These are phyloP conservation scores for Colletotrichum orchidophilum DNA, from an alignment of 2,329 filamentous ascomycete species.

Conservation along the genomic window DNA sequence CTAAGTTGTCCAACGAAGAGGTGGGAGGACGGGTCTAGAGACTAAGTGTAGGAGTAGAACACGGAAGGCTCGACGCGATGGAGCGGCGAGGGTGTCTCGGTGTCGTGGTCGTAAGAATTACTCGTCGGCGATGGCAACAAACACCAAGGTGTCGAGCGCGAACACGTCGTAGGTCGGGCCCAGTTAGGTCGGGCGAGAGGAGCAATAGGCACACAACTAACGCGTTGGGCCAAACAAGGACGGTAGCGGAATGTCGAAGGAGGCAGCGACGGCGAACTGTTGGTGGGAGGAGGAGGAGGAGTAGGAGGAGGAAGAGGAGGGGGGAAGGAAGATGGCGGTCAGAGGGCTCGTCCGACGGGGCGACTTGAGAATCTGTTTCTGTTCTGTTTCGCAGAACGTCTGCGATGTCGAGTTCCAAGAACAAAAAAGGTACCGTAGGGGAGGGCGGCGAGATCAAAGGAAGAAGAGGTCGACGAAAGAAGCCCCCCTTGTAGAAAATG, in stretches of 20 bases:
- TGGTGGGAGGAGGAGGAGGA: conserved; percentile 3
- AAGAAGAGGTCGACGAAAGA: not conserved
- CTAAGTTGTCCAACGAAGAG: conserved; percentile 17
- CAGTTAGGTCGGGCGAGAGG: not conserved
- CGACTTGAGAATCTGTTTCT: conserved; percentile 22
- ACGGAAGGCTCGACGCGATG: conserved; percentile 2
- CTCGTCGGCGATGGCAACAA: conserved; percentile 14
- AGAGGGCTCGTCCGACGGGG: conserved; percentile 6
- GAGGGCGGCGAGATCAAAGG: not conserved
- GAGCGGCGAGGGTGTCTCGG: conserved; percentile 10
- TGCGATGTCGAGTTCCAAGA: not conserved
- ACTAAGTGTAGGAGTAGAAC: not conserved
- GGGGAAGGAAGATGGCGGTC: conserved; percentile 5
- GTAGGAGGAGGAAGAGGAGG: not conserved
- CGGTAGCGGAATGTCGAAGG: not conserved
- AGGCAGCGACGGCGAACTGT: conserved; percentile 19
- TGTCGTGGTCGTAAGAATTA: not conserved
- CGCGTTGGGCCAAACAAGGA: conserved; percentile 11
- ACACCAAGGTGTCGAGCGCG: not conserved
- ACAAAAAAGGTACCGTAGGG: not conserved
- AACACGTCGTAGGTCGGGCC: conserved; percentile 7
- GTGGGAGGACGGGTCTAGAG: conserved; percentile 3
- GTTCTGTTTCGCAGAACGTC: conserved; percentile 25
- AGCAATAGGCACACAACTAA: not conserved
- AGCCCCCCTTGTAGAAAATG: conserved; percentile 6